Conservation (phyloP, 192 early-diverging fungal genomes). For the Chytriomyces hyalinus region DNA sequence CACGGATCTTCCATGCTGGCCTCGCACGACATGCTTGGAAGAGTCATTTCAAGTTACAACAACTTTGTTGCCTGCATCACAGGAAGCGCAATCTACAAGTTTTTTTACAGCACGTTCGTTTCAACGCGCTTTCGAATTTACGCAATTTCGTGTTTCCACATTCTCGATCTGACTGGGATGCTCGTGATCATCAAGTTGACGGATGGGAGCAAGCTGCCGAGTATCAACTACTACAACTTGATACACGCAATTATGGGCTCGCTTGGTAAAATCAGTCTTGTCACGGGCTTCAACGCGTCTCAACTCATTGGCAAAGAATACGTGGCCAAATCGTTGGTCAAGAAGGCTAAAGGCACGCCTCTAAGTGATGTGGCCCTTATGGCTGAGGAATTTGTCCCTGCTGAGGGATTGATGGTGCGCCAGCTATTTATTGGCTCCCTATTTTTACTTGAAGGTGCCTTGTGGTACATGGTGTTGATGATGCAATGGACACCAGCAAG, state of each 20-base stretch:
- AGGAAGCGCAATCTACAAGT: background rate
- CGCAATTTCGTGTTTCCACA: slow-evolving; percentile 7
- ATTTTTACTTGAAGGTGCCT: slow-evolving; percentile 2
- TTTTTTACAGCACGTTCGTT: background rate
- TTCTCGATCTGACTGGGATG: background rate
- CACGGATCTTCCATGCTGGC: background rate
- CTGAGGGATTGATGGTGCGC: background rate
- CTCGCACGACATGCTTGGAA: background rate
- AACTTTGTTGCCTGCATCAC: background rate
- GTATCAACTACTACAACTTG: slow-evolving; percentile 24
- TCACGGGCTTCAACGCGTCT: slow-evolving; percentile 1
- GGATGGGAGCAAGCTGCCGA: background rate
- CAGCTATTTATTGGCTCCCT: slow-evolving; percentile 5
- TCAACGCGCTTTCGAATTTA: slow-evolving; percentile 20
- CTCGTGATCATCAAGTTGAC: background rate
- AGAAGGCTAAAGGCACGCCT: background rate
- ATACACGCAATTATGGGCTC: slow-evolving; percentile 26
- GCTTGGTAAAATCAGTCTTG: slow-evolving; percentile 22
- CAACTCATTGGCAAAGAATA: slow-evolving; percentile 29
- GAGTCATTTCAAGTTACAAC: background rate
- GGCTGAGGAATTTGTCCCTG: background rate
- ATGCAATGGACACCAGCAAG: slow-evolving; percentile 8
- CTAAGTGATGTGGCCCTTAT: background rate
- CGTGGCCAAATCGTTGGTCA: slow-evolving; percentile 21
- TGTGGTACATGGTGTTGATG: slow-evolving; percentile 16